A percentile compares a stretch with the other conserved stretches of the same genome.
phyloP scores from a whole-genome alignment of 306 rosid genomes.

The Mucuna pruriens region DNA sequence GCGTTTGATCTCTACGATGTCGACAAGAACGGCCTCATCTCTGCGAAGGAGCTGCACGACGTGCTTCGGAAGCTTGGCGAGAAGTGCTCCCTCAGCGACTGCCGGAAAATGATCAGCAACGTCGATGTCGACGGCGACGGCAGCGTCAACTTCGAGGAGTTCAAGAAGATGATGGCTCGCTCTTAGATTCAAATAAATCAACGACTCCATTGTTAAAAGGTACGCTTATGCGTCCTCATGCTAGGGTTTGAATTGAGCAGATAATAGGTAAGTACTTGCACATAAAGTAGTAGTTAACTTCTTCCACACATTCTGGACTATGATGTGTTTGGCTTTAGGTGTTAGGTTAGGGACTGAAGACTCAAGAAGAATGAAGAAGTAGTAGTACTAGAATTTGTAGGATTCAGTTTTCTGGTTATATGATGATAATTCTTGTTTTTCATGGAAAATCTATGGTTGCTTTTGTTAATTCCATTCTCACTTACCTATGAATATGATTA shows the following conservation, averaged over 20 bases:
- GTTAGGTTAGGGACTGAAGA: slow-evolving; percentile 7
- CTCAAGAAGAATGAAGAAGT: not conserved
- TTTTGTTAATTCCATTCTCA: not conserved
- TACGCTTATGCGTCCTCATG: slow-evolving; percentile 14
- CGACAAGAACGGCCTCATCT: slow-evolving; percentile 89
- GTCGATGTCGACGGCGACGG: slow-evolving; percentile 95
- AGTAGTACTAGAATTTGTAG: not conserved
- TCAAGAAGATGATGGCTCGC: slow-evolving; percentile 93
- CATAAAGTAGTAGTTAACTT: not conserved
- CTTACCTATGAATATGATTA: not conserved
- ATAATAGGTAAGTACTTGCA: not conserved
- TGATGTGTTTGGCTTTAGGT: slow-evolving; percentile 9
- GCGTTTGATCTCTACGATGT: slow-evolving; percentile 86
- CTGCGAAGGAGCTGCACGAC: slow-evolving; percentile 69
- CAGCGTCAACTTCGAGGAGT: slow-evolving; percentile 84
- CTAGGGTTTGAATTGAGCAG: not conserved
- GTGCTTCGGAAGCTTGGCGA: slow-evolving; percentile 78
- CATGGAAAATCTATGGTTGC: not conserved
- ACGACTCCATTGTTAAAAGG: not conserved
- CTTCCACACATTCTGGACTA: slow-evolving; percentile 4
- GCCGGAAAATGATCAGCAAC: slow-evolving; percentile 74
- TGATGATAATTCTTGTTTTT: slow-evolving; percentile 19
- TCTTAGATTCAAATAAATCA: not conserved
- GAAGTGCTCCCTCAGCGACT: slow-evolving; percentile 75
- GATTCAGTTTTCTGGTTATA: not conserved